Evolutionary conservation across 768 basidiomycete species (phyloP).

Genomic region (Strobilomyces dryophilus): DNA sequence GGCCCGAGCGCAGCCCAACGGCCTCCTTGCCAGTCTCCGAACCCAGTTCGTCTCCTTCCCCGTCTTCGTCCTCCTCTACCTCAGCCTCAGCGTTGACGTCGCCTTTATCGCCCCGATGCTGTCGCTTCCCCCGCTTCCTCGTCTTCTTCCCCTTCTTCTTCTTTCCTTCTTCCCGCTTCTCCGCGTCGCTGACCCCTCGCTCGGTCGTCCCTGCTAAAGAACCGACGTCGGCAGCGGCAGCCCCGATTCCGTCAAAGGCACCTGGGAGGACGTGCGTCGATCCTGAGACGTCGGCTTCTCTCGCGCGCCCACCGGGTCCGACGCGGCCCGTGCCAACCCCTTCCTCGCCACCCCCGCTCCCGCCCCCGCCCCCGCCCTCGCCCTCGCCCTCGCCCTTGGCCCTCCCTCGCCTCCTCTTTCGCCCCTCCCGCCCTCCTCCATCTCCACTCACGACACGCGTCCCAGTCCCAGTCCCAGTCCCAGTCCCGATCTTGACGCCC

Average conservation of each 20-base stretch:
- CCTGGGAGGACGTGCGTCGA: constrained; percentile 9
- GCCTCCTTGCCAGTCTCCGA: constrained; percentile 13
- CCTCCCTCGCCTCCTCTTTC: not conserved
- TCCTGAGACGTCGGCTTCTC: not conserved
- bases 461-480: no score
- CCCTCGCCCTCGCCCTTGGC: not conserved
- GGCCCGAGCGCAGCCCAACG: constrained; percentile 4
- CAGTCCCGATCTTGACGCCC: no score
- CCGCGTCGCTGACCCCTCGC: constrained; percentile 25
- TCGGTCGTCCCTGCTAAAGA: constrained; percentile 11
- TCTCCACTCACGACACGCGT: not conserved
- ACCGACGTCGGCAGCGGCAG: not conserved
- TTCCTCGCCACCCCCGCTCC: not conserved
- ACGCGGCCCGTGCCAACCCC: not conserved
- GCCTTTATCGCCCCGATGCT: not conserved
- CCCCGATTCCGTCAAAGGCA: constrained; percentile 3
- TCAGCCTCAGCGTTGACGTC: not conserved
- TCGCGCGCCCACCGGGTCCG: not conserved
- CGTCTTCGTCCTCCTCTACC: not conserved
- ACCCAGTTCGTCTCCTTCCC: not conserved
- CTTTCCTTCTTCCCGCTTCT: not conserved
- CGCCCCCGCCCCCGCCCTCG: not conserved
- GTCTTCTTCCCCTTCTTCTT: constrained; percentile 44
- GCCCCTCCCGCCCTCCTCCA: not conserved
- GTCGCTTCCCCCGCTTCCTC: constrained; percentile 7